These are phyloP conservation scores for Endoconidiophora polonica DNA, from an alignment of 2,329 filamentous ascomycete species.

Conservation along the genomic window DNA sequence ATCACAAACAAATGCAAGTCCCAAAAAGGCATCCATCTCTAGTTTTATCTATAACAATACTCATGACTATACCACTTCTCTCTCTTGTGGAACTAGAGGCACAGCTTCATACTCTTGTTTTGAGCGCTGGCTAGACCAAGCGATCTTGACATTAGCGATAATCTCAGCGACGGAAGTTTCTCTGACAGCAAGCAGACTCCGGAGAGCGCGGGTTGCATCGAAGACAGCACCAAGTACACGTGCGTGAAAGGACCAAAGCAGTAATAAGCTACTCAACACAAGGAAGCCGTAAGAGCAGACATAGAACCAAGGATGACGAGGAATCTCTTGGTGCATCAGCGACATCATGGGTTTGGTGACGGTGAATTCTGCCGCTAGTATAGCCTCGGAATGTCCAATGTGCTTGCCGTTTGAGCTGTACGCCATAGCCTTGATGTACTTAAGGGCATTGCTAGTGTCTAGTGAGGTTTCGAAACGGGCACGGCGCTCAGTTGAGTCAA, in stretches of 20 bases:
- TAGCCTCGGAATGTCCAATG: not conserved
- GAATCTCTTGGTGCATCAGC: constrained; percentile 5
- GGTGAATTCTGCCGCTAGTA: not conserved
- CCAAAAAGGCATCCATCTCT: too few relatives aligned
- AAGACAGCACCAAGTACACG: not conserved
- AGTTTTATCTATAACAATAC: too few relatives aligned
- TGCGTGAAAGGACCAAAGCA: not conserved
- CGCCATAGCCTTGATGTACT: not conserved
- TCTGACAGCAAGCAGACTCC: not conserved
- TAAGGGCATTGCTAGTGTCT: constrained; percentile 5
- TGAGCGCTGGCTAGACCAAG: not conserved
- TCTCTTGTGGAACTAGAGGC: constrained; percentile 2
- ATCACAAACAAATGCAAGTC: too few relatives aligned
- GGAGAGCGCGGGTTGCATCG: too few relatives aligned
- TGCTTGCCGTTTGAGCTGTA: not conserved
- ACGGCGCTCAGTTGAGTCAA: constrained; percentile 20
- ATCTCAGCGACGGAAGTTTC: not conserved
- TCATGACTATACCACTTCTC: not conserved
- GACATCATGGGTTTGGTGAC: constrained; percentile 2
- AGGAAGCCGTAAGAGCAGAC: not conserved
- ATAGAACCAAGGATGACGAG: constrained; percentile 3
- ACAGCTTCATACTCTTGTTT: constrained; percentile 5
- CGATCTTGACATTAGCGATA: not conserved
- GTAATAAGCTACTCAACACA: not conserved
- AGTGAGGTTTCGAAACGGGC: constrained; percentile 29